A percentile compares a stretch with the other conserved stretches of the same genome.
phyloP scores from a whole-genome alignment of 495 filamentous ascomycete species.

The Elasticomyces elasticus region DNA sequence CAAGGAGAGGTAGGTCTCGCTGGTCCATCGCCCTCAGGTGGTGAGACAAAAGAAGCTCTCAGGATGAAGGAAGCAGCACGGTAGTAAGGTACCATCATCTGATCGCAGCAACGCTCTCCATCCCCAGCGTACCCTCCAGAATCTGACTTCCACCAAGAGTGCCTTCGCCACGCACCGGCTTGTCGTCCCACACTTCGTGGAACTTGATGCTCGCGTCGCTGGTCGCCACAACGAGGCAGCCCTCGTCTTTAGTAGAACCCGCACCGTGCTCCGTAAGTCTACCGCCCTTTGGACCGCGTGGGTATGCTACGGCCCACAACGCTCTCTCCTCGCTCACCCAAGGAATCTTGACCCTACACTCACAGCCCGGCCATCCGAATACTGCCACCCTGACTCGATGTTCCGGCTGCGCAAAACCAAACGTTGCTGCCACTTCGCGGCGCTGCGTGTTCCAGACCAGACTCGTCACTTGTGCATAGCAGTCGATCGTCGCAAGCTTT shows the following conservation, averaged over 20 bases:
- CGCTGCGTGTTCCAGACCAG: slow-evolving; percentile 82
- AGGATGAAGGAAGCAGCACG: too few species aligned
- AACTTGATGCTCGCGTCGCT: slow-evolving; percentile 94
- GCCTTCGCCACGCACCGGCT: slow-evolving; percentile 43
- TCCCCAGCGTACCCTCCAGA: slow-evolving; percentile 32
- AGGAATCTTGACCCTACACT: slow-evolving; percentile 77
- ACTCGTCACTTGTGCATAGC: slow-evolving; percentile 85
- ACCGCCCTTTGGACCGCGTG: slow-evolving; percentile 42
- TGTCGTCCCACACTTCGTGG: slow-evolving; percentile 79
- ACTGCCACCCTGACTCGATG: slow-evolving; percentile 86
- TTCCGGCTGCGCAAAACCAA: slow-evolving; percentile 91
- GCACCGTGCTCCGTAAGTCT: slow-evolving; percentile 22
- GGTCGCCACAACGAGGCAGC: slow-evolving; percentile 87
- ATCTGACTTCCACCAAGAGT: slow-evolving; percentile 80
- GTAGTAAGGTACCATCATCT: too few species aligned
- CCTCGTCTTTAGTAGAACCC: slow-evolving; percentile 51
- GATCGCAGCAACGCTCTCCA: neutral
- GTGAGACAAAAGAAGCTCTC: neutral
- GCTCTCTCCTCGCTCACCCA: slow-evolving; percentile 77
- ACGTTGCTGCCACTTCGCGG: slow-evolving; percentile 82
- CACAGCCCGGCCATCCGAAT: slow-evolving; percentile 90
- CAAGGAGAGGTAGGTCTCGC: neutral
- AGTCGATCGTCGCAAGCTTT: slow-evolving; percentile 80
- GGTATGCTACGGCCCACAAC: slow-evolving; percentile 63
- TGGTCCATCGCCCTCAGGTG: too few species aligned